Evolutionary conservation across 1,139 yeast species (phyloP).

Genomic region (Candida pseudoviswanathii): DNA sequence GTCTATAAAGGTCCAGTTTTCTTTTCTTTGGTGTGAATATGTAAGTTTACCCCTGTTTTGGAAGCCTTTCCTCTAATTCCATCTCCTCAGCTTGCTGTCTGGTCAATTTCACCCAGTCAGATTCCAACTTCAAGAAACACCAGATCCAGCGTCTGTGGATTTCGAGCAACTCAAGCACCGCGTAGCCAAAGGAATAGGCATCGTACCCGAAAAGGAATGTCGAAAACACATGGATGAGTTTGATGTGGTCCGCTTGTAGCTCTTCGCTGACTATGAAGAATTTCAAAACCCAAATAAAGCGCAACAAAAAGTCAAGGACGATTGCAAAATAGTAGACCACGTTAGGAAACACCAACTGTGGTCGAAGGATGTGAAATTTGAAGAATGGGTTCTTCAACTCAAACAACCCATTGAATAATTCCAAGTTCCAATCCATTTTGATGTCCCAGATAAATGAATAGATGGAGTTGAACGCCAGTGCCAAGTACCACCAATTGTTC

Average conservation of each 20-base stretch:
- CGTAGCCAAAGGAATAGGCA: constrained; percentile 60
- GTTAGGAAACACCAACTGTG: constrained; percentile 10
- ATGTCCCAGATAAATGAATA: constrained; percentile 90
- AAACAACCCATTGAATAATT: constrained; percentile 41
- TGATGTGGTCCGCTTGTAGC: constrained; percentile 13
- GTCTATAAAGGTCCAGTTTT: constrained; percentile 1
- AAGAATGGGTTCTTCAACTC: constrained; percentile 7
- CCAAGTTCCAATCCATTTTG: constrained; percentile 83
- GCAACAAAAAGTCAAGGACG: constrained; percentile 56
- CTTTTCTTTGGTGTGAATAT: constrained; percentile 1
- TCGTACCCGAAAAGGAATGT: constrained; percentile 44
- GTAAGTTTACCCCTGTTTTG: constrained; percentile 5
- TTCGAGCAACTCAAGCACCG: constrained; percentile 70
- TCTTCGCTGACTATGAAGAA: constrained; percentile 35
- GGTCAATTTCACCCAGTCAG: constrained; percentile 58
- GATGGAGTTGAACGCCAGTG: constrained; percentile 63
- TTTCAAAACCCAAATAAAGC: constrained; percentile 78
- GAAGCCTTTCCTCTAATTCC: constrained; percentile 17
- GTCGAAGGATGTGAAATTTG: constrained; percentile 11
- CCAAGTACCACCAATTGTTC: constrained; percentile 51
- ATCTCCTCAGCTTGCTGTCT: constrained; percentile 23
- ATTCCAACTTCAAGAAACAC: constrained; percentile 82
- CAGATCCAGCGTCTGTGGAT: constrained; percentile 84
- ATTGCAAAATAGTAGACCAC: constrained; percentile 56
- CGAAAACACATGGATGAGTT: constrained; percentile 23